These are phyloP conservation scores for Sordariomycetes sp. DNA, from an alignment of 2,329 filamentous ascomycete genomes.

Conservation along the genomic window DNA sequence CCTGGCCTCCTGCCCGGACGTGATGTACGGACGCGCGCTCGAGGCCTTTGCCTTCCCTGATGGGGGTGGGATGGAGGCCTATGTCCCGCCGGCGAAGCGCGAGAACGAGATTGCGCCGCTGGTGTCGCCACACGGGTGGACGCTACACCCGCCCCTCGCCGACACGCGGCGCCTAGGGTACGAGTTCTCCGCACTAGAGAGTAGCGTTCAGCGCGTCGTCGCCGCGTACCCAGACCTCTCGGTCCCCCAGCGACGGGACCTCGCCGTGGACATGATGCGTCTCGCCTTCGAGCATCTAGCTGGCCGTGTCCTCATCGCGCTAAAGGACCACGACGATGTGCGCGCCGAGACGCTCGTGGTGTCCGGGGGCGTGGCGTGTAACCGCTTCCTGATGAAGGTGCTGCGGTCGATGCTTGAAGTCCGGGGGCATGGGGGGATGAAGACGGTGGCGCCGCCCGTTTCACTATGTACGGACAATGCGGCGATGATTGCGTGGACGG, in stretches of 20 bases:
- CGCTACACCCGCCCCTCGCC: slow-evolving; percentile 52
- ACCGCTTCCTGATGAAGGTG: slow-evolving; percentile 63
- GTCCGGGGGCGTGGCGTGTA: slow-evolving; percentile 83
- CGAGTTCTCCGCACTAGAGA: slow-evolving; percentile 62
- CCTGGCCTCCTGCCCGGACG: slow-evolving; percentile 39
- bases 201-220: slow-evolving; percentile 45
- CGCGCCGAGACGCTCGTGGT: slow-evolving; percentile 56
- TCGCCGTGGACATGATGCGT: slow-evolving; percentile 66
- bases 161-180: slow-evolving; percentile 46
- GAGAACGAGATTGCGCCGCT: slow-evolving; percentile 39
- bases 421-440: slow-evolving; percentile 49
- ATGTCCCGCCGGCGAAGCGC: slow-evolving; percentile 43
- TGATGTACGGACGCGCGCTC: slow-evolving; percentile 71
- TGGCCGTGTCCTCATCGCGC: slow-evolving; percentile 56
- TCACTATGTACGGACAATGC: slow-evolving; percentile 87
- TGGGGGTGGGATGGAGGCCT: slow-evolving; percentile 21
- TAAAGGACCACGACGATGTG: slow-evolving; percentile 25
- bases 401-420: slow-evolving; percentile 41
- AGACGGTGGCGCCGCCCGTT: slow-evolving; percentile 61
- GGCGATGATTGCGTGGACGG: slow-evolving; percentile 94
- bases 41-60: slow-evolving; percentile 66
- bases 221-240: slow-evolving; percentile 26
- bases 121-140: slow-evolving; percentile 40
- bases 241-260: slow-evolving; percentile 46
- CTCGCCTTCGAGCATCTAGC: slow-evolving; percentile 80